Conservation (phyloP, 73 alveolate species). For the Paramecium bursaria region DNA sequence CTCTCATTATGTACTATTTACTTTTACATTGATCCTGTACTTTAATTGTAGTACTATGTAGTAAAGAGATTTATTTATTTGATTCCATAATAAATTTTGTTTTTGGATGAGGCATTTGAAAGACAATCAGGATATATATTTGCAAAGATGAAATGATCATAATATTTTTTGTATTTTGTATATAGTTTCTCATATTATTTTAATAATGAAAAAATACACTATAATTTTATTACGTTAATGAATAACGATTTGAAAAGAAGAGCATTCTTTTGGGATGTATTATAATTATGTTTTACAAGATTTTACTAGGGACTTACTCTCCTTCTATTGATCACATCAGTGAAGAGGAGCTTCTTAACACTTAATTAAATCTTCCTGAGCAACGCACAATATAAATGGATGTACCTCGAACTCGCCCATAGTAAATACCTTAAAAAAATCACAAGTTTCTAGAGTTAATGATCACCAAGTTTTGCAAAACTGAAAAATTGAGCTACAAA, state of each 20-base stretch:
- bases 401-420: conserved; percentile 52
- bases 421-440: conserved; percentile 1
- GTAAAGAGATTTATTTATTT: conserved; percentile 23
- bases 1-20: no score
- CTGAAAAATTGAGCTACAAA: conserved; percentile 29
- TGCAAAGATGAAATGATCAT: no score
- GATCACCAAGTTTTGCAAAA: conserved; percentile 31
- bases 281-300: neutral
- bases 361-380: conserved; percentile 1
- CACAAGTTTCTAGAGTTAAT: neutral
- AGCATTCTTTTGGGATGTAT: conserved; percentile 67
- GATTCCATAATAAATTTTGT: conserved; percentile 11
- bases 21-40: no score
- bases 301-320: conserved; percentile 46
- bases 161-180: no score
- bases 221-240: no score
- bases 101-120: conserved; percentile 28
- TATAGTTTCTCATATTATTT: no score
- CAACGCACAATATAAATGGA: conserved; percentile 55
- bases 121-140: conserved; percentile 40
- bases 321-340: conserved; percentile 20
- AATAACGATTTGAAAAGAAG: neutral
- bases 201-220: no score
- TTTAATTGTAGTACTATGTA: neutral
- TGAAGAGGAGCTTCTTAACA: neutral